Base-by-base conservation (phyloP, 169 alveolate genomes). In the Plasmodium chabaudi region DNA sequence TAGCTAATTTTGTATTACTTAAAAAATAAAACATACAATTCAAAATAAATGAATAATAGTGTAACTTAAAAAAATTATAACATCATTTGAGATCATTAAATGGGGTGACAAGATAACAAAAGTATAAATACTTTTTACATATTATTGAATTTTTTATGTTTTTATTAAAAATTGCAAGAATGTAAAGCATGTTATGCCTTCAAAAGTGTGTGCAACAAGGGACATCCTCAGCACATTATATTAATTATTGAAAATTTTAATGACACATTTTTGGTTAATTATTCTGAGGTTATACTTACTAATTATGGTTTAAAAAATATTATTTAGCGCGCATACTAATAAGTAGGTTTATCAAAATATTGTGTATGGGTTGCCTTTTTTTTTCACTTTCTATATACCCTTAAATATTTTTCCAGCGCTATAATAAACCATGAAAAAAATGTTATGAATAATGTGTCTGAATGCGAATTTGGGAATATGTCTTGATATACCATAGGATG, bases 401-500 rank as follows among this genome's bases (percentile, higher is more conserved):
- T 63, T 25, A 77, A 64, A 64, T 77, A 77, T 46, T 21, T 77
- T 53, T 63, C 72, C 88, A 77, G 23, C 23, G 90, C 67, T 19
- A 17, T 25, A 42, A 82, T 67, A 27, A 82, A 55, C 90, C 90
- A 82, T 12, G 86, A 23, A 23, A 82, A 82, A 47, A 82, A 82
- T 6, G 47, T 68, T 21, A 46, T 65, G 27, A 69, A 44, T 69
- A 82, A 67, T 5, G 55, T 42, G 13, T 46, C 65, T 15, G 84
- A 68, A 23, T 72, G 53, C 34, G 56, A 49, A 60, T 68, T 84
- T 27, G 82, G 72, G 49, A 68, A 82, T 15, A 55, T 44, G n/a
- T 82, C 53, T 57, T 82, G 90, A 17, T 82, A 82, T 42, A 82
- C 51, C 3, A 68, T 59, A 6, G 90, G 90, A 21, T 68, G 90